phyloP scores from a whole-genome alignment of 257 asterid genomes.

The Solanum peruvianum region DNA sequence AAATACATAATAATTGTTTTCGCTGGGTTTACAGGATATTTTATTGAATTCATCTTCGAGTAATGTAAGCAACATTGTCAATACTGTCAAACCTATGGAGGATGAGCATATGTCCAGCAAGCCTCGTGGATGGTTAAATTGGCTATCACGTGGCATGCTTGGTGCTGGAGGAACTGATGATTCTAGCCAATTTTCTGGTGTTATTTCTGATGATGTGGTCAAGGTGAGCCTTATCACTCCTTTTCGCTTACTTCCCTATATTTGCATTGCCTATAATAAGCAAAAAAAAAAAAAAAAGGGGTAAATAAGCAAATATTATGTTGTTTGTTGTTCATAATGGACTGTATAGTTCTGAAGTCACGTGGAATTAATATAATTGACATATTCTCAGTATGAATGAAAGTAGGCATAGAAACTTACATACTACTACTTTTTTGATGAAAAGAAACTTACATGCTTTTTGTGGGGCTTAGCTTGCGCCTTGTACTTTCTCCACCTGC shows the following conservation, averaged over 20 bases:
- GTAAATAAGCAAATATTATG: not conserved
- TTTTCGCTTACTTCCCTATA: not conserved
- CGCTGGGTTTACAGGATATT: slow-evolving; percentile 44
- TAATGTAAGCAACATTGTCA: slow-evolving; percentile 36
- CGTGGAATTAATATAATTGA: not conserved
- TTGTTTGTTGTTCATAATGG: not conserved
- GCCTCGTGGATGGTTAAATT: slow-evolving; percentile 96
- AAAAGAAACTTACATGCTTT: not conserved
- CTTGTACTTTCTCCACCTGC: not conserved
- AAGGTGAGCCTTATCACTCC: slow-evolving; percentile 34
- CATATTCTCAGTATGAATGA: not conserved
- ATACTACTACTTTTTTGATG: not conserved
- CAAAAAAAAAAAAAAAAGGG: not conserved
- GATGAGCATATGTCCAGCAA: slow-evolving; percentile 57
- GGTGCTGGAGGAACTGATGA: slow-evolving; percentile 98
- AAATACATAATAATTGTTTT: not conserved
- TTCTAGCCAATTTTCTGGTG: slow-evolving; percentile 86
- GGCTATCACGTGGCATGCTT: slow-evolving; percentile 97
- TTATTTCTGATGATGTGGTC: slow-evolving; percentile 83
- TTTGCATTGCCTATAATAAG: not conserved
- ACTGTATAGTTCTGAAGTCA: not conserved
- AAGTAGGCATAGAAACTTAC: not conserved
- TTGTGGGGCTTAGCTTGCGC: not conserved
- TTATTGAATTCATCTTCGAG: slow-evolving; percentile 36
- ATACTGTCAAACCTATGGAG: slow-evolving; percentile 37